Base-by-base conservation (phyloP, 768 basidiomycete genomes). In the Daedaleopsis nitida region DNA sequence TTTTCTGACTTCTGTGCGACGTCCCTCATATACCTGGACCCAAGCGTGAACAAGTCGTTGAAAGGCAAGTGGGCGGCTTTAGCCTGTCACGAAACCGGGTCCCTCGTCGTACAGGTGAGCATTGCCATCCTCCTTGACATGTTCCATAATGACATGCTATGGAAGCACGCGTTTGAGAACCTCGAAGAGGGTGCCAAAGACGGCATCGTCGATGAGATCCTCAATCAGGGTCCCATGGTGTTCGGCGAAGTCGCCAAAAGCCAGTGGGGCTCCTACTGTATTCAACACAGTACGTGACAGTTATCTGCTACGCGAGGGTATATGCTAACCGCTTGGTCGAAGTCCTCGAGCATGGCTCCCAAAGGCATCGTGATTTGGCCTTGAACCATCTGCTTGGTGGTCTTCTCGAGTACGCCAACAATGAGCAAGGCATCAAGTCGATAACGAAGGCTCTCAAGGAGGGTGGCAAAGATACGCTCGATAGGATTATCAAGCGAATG, bases 31-130 rank as follows among this genome's bases (percentile, higher is more conserved):
- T 32, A 17, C 23, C 14, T 60, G 54, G 47, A 23, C 55, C 34
- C 7, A 13, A 94, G 92, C 62, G 92, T 94, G 66, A 94, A 94
- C 74, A 91, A 88, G 66, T 91, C 92, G 0, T 77, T 94, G 64
- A 89, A 90, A 67, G 92, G 92, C 19, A 91, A 92, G 70, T 94
- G 92, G 92, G 92, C 92, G 0, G 83, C 91, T 11, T 81, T 94
- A 47, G 92, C 92, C 12, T 94, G 92, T 69, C 92, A 94, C 68
- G 92, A 94, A 75, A 94, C 92, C 0, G 92, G 92, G 9, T 94
- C 91, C 19, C 82, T 94, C 24, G 91, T 94, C 50, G 91, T 93
- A 51, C 91, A 92, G 83, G 91, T 91, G 68, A 21, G 17, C 16
- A 24, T 53, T 34, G 14, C 32, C 23, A 39, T 49, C 38, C 5